Evolutionary conservation across 2,329 filamentous ascomycete species (phyloP), one percentile per base, ranked within the genome.

Genomic region (Fusarium proliferatum): DNA sequence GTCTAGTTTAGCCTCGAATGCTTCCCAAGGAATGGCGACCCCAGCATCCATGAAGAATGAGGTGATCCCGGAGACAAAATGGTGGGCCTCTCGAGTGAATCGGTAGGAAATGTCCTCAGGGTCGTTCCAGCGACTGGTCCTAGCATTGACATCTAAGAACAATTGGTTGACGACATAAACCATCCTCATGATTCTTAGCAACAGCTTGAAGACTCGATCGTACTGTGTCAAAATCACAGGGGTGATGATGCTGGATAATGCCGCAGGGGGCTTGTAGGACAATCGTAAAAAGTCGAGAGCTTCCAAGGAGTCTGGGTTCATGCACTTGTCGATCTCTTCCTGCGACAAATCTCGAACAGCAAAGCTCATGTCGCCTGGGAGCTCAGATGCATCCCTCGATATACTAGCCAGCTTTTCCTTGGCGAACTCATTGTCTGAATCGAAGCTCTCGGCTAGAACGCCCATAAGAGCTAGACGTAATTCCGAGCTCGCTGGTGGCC

Each of bases 401-500:
- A 76, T 78, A 74, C 80, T 65, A 70, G 78, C 41, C 73, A 80
- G 67, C 69, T 74, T 77, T 21, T 61, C 63, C 12, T 74, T 68
- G 33, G 56, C 67, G 21, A 69, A 72, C 23, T 62, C 74, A 49
- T 69, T 74, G 43, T 76, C 73, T 30, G 65, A 81, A 72, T 77
- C 82, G 75, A 94, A 94, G 72, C 90, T 94, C 72, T 98, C 95
- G 4, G 89, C 88, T 11, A 98, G 84, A 2, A 98, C 88, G 0
- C 94, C 95, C 88, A 95, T 97, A 23, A 99, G 86, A 1, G 94
- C 94, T 9, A 98, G 86, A 15, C 95, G 90, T n/a, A 99, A 84
- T 80, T 98, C 96, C 1, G 95, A 98, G 80, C 94, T 97, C 30
- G 95, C 95, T 9, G 96, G 96, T 33, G 96, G 96, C 96, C 96